A percentile compares a stretch with the other conserved stretches of the same genome.
phyloP scores from a whole-genome alignment of 169 alveolate genomes.

The Eimeria praecox region DNA sequence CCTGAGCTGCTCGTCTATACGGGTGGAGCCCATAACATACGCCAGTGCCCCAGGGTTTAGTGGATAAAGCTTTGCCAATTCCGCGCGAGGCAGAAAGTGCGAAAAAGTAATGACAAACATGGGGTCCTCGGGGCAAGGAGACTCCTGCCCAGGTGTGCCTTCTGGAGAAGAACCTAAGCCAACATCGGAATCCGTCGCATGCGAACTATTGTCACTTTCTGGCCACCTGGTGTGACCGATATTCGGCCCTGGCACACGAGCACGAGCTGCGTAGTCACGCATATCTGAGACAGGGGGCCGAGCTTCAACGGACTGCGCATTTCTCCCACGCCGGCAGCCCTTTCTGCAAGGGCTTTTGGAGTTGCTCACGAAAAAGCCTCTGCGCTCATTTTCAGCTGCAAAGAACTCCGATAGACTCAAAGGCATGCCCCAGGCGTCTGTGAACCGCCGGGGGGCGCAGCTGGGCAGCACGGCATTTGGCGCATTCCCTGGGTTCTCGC shows the following conservation, averaged over 20 bases:
- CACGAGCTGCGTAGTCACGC: conserved; percentile 7
- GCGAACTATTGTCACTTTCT: background rate
- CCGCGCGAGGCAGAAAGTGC: conserved; percentile 76
- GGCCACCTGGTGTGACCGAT: background rate
- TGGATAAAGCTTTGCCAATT: conserved; percentile 63
- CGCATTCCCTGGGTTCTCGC: conserved; percentile 7
- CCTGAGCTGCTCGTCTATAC: conserved; percentile 73
- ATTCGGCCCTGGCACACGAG: background rate
- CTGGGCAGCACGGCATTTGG: background rate
- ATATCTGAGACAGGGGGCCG: background rate
- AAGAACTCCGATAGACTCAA: conserved; percentile 70
- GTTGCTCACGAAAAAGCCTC: conserved; percentile 24
- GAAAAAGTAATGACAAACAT: conserved; percentile 60
- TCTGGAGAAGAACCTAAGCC: conserved; percentile 16
- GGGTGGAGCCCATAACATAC: conserved; percentile 70
- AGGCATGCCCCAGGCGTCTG: conserved; percentile 76
- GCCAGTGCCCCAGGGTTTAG: conserved; percentile 57
- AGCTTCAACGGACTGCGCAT: background rate
- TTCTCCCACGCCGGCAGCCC: background rate
- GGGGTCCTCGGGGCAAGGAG: background rate
- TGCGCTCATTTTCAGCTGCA: conserved; percentile 65
- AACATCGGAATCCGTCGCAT: background rate
- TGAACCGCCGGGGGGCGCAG: conserved; percentile 55
- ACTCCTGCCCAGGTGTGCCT: background rate
- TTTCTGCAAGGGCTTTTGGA: background rate